Percentiles rank a stretch among this genome's conserved stretches.
Conservation (phyloP, 2,329 filamentous ascomycete species). For the Penicillium sp. region DNA sequence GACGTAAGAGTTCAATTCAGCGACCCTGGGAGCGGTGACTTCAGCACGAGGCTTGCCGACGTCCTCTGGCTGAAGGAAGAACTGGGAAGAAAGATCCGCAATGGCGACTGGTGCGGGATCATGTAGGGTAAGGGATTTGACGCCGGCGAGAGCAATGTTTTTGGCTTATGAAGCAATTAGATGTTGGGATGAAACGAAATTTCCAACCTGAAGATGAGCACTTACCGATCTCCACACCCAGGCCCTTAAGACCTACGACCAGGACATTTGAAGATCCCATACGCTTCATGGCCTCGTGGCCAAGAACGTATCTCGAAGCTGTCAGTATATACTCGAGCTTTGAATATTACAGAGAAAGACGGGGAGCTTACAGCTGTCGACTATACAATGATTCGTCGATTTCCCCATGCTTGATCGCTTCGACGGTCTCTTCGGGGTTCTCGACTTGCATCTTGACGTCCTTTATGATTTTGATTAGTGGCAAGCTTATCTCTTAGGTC, state of each 20-base stretch:
- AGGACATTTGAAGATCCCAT: slow-evolving; percentile 97
- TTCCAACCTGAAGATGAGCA: slow-evolving; percentile 1
- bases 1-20: slow-evolving; percentile 94
- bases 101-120: slow-evolving; percentile 83
- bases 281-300: slow-evolving; percentile 91
- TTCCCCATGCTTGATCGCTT: slow-evolving; percentile 63
- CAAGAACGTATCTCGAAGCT: slow-evolving; percentile 60
- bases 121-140: slow-evolving; percentile 93
- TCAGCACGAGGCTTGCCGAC: slow-evolving; percentile 88
- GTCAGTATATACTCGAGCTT: slow-evolving; percentile 10
- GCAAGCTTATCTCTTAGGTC: slow-evolving; percentile 3
- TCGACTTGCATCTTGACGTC: slow-evolving; percentile 63
- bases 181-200: neutral
- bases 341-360: neutral
- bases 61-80: slow-evolving; percentile 86
- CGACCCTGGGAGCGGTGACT: slow-evolving; percentile 82
- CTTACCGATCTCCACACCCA: slow-evolving; percentile 83
- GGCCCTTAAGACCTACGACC: slow-evolving; percentile 83
- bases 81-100: slow-evolving; percentile 91
- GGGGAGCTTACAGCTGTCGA: slow-evolving; percentile 54
- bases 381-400: slow-evolving; percentile 69
- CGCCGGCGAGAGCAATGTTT: slow-evolving; percentile 95
- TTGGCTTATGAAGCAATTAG: slow-evolving; percentile 62
- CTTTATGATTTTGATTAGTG: slow-evolving; percentile 30
- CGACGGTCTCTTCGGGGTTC: slow-evolving; percentile 56